These are phyloP conservation scores for Paraglomus brasilianum DNA, from an alignment of 192 early-diverging fungal species.

Conservation along the genomic window DNA sequence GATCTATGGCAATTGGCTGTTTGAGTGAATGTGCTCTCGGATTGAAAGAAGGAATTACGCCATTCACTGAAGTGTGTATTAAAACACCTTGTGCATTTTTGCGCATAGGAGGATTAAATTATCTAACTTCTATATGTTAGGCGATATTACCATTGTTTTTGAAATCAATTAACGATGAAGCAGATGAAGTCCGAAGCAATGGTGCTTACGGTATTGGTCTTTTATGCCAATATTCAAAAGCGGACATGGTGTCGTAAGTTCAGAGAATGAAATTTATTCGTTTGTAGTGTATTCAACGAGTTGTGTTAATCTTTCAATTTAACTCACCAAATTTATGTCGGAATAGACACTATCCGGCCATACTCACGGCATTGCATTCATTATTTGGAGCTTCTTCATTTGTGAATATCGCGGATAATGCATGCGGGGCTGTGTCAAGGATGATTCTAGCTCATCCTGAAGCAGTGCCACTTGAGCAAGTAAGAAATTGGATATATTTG, in stretches of 20 bases:
- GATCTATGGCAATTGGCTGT: slow-evolving; percentile 88
- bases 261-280: slow-evolving; percentile 29
- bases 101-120: neutral
- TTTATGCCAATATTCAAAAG: slow-evolving; percentile 59
- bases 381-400: slow-evolving; percentile 56
- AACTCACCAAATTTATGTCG: neutral
- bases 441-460: slow-evolving; percentile 67
- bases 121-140: slow-evolving; percentile 34
- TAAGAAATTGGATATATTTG: neutral
- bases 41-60: slow-evolving; percentile 57
- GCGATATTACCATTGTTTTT: slow-evolving; percentile 68
- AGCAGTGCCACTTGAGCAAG: slow-evolving; percentile 67
- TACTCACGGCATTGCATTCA: slow-evolving; percentile 64
- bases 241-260: slow-evolving; percentile 13
- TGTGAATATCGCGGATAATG: slow-evolving; percentile 68
- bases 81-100: neutral
- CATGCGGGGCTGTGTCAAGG: slow-evolving; percentile 75
- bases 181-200: slow-evolving; percentile 84
- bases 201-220: slow-evolving; percentile 80
- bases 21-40: slow-evolving; percentile 77
- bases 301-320: slow-evolving; percentile 28
- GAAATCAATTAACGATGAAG: slow-evolving; percentile 70
- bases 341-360: slow-evolving; percentile 55
- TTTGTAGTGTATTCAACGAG: slow-evolving; percentile 50
- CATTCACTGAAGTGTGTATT: slow-evolving; percentile 55